Percentiles rank a stretch among this genome's conserved stretches.
Conservation (phyloP, 2,329 filamentous ascomycete genomes). For the Coniochaeta prunicola region DNA sequence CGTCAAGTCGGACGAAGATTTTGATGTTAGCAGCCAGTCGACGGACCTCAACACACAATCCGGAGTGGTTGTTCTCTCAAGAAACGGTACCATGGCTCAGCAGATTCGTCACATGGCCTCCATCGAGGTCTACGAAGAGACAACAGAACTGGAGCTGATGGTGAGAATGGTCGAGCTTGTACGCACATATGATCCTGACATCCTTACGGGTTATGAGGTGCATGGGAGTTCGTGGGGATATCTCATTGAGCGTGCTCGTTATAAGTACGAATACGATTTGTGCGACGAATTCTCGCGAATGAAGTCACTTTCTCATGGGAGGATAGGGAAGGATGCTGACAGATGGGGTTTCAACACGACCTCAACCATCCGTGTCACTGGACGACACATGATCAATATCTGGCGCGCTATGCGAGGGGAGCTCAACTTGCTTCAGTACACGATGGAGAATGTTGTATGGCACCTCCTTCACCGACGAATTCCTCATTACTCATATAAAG, state of each 20-base stretch:
- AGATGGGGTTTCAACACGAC: conserved; percentile 92
- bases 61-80: conserved; percentile 68
- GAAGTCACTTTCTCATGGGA: conserved; percentile 73
- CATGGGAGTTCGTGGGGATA: conserved; percentile 94
- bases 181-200: conserved; percentile 76
- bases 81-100: conserved; percentile 48
- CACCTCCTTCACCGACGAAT: conserved; percentile 82
- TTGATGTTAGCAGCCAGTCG: conserved; percentile 34
- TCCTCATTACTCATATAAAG: conserved; percentile 75
- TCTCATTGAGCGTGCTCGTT: conserved; percentile 77
- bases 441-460: conserved; percentile 91
- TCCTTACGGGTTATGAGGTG: conserved; percentile 91
- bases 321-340: conserved; percentile 80
- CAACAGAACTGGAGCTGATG: conserved; percentile 76
- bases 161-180: conserved; percentile 84
- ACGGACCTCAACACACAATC: conserved; percentile 45
- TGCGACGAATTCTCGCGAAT: conserved; percentile 89
- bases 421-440: conserved; percentile 86
- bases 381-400: conserved; percentile 92
- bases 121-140: conserved; percentile 65
- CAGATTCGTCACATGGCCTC: conserved; percentile 53
- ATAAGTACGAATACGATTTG: conserved; percentile 84
- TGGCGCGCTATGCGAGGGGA: conserved; percentile 96
- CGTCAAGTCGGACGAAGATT: conserved; percentile 66
- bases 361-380: conserved; percentile 86